Conservation (phyloP, 768 basidiomycete genomes). For the Botryobasidium botryosum region DNA sequence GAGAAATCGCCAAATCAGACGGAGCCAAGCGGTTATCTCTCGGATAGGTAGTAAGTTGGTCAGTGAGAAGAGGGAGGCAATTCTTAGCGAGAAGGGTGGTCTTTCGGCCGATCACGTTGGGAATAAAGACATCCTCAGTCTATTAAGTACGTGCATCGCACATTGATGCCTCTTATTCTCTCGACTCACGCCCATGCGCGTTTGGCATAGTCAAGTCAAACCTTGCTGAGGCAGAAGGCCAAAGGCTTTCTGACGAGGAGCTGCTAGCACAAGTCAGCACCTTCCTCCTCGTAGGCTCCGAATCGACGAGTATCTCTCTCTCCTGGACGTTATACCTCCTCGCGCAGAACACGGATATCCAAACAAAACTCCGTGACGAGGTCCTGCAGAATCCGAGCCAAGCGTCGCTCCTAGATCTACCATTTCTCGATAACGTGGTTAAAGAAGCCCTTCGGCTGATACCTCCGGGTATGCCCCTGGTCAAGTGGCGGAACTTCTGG, state of each 20-base stretch:
- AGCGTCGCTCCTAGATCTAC: constrained; percentile 25
- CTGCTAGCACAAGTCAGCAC: constrained; percentile 76
- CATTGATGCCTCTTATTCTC: not conserved
- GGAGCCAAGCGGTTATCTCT: constrained; percentile 30
- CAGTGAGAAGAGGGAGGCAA: constrained; percentile 59
- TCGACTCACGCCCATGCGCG: not conserved
- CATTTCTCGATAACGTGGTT: constrained; percentile 58
- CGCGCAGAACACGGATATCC: constrained; percentile 45
- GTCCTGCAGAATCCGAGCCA: constrained; percentile 26
- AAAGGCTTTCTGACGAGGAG: constrained; percentile 74
- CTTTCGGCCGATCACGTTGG: too few species aligned
- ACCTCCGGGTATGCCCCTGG: constrained; percentile 67
- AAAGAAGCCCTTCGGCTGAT: constrained; percentile 63
- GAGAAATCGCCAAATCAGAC: not conserved
- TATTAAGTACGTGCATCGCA: constrained; percentile 31
- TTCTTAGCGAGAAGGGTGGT: constrained; percentile 23
- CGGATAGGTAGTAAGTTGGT: constrained; percentile 61
- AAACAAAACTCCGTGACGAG: constrained; percentile 56
- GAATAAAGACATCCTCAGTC: constrained; percentile 26
- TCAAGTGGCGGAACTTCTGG: constrained; percentile 40
- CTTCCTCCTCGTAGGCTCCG: constrained; percentile 81
- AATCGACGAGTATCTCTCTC: constrained; percentile 66
- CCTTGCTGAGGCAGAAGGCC: constrained; percentile 46
- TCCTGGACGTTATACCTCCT: constrained; percentile 75
- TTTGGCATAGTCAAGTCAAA: constrained; percentile 60